Evolutionary conservation across 164 flowering plant genomes (phyloP).

Genomic region (Echeveria elegans): DNA sequence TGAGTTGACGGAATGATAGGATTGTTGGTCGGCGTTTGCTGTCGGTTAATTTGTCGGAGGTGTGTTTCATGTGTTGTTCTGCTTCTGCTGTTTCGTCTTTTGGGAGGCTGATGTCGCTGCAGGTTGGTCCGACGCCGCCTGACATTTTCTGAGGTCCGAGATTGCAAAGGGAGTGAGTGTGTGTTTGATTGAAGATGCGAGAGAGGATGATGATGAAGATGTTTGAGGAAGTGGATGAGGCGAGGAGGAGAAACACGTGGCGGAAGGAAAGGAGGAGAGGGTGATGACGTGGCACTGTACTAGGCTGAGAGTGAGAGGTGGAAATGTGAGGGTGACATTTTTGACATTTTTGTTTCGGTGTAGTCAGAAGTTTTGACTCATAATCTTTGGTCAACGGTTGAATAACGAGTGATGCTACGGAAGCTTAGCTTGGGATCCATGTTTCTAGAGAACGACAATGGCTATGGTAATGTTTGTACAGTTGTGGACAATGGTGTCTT

Average conservation of each 20-base stretch:
- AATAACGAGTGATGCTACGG: neutral
- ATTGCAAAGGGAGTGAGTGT: neutral
- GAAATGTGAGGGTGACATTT: too few relatives aligned
- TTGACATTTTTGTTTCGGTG: too few relatives aligned
- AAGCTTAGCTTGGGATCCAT: too few relatives aligned
- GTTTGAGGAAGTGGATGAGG: neutral
- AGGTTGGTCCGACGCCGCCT: conserved; percentile 6
- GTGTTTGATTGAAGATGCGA: neutral
- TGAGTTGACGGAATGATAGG: conserved; percentile 36
- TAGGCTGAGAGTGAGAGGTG: neutral
- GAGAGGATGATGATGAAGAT: neutral
- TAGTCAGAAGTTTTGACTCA: neutral
- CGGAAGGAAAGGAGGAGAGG: neutral
- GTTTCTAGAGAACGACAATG: too few relatives aligned
- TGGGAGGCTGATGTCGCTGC: conserved; percentile 31
- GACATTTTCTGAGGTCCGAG: neutral
- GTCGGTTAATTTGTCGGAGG: neutral
- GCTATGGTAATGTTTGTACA: neutral
- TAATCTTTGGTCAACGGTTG: neutral
- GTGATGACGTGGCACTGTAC: neutral
- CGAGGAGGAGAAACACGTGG: neutral
- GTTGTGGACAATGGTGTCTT: neutral
- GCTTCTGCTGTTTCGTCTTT: conserved; percentile 26
- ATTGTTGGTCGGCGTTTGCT: conserved; percentile 8
- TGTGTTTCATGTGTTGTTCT: conserved; percentile 1